Evolutionary conservation across 2,329 filamentous ascomycete species (phyloP), one percentile per base, ranked within the genome.

Genomic region (Pseudocercospora ulei): DNA sequence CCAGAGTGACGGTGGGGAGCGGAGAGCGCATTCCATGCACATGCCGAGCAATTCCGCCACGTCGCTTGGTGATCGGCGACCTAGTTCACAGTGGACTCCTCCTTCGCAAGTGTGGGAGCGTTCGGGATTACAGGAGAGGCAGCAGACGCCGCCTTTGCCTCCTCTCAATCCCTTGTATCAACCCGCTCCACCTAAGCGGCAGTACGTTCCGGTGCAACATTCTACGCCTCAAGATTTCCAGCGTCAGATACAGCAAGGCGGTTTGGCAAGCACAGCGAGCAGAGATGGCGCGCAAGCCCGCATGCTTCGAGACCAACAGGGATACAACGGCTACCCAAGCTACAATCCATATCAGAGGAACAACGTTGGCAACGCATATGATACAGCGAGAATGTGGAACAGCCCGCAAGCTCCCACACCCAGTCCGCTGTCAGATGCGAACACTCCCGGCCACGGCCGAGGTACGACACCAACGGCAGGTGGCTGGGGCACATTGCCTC

Each of bases 201-300:
- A 49, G 44, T 45, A 34, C 18, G 35, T 41, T 7, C 40, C 44
- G 25, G 39, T 49, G n/a, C 36, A 39, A 26, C 49, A 68, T 43
- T 63, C 66, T 39, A 66, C 63, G 2, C 48, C 63, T 7, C 61
- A 65, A 34, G 63, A 66, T 2, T 68, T 68, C 26, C 63, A 66
- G 34, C 49, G 48, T 17, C 52, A 56, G 33, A 51, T 57, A 18
- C 39, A 49, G 18, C 30, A 33, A 22, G 30, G 40, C 13, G 45
- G 52, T 14, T 45, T 53, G 38, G 51, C 54, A 5, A 56, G 53
- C 39, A 53, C 57, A n/a, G 49, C 55, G 5, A 57, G 53, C 28
- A 52, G 56, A 7, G 55, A 57, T 17, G 57, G 58, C 16, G 55
- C 52, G 4, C 56, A 58, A 26, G 55, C 58, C 3, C 52, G 57